Percentiles rank a stretch among this genome's conserved stretches.
These are phyloP conservation scores for Strobilomyces echinocephalus DNA, from an alignment of 768 basidiomycete species.

Conservation along the genomic window DNA sequence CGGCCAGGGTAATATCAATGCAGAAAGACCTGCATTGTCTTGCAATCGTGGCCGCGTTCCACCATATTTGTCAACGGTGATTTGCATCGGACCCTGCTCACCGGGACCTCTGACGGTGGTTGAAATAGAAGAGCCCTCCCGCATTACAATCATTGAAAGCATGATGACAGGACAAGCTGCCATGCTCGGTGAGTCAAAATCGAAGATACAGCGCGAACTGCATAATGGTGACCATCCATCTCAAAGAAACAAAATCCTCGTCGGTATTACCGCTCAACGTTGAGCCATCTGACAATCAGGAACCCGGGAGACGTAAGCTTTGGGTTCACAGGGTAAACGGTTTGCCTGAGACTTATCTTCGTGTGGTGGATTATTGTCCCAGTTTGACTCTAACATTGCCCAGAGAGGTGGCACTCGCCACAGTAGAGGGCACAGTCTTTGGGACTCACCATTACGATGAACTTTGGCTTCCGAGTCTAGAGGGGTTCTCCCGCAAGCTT, in stretches of 20 bases:
- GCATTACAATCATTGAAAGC: slow-evolving; percentile 84
- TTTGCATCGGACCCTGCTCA: slow-evolving; percentile 86
- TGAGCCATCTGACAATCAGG: too few species aligned
- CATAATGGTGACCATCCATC: slow-evolving; percentile 45
- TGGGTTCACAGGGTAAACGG: too few species aligned
- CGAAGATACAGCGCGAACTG: slow-evolving; percentile 15
- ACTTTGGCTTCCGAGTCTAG: neutral
- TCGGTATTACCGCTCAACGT: too few species aligned
- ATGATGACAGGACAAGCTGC: too few species aligned
- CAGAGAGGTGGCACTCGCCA: too few species aligned
- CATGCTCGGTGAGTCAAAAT: neutral
- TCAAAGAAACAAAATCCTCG: slow-evolving; percentile 49
- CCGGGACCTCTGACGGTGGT: slow-evolving; percentile 76
- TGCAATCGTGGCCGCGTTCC: slow-evolving; percentile 45
- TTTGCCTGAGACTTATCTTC: too few species aligned
- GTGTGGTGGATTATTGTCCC: too few species aligned
- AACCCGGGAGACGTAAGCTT: too few species aligned
- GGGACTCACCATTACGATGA: too few species aligned
- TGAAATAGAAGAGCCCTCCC: slow-evolving; percentile 74
- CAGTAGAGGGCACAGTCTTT: too few species aligned
- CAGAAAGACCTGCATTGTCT: slow-evolving; percentile 30
- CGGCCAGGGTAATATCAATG: neutral
- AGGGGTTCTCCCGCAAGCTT: neutral
- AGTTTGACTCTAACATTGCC: too few species aligned
- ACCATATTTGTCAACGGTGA: slow-evolving; percentile 72